Percentiles rank a stretch among this genome's conserved stretches.
Conservation (phyloP, 106 monocot species). For the Allium fistulosum region DNA sequence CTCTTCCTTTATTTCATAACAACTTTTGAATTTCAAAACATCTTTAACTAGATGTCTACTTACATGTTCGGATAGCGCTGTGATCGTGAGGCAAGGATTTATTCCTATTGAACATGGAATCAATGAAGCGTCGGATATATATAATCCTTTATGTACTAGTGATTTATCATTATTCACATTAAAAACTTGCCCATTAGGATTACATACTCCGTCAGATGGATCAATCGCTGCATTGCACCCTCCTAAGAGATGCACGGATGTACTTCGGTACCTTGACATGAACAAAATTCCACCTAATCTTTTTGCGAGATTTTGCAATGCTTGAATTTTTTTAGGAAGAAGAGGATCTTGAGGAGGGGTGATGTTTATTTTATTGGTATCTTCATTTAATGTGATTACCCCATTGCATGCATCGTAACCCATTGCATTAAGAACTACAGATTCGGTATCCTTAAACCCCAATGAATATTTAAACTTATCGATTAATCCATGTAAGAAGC, state of each 20-base stretch:
- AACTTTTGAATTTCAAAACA: conserved; percentile 14
- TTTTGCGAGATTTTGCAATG: conserved; percentile 25
- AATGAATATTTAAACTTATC: conserved; percentile 23
- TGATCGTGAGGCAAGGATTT: conserved; percentile 29
- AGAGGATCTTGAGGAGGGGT: conserved; percentile 21
- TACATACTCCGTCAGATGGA: conserved; percentile 23
- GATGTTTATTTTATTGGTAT: conserved; percentile 13
- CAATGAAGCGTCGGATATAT: conserved; percentile 30
- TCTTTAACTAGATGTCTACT: conserved; percentile 15
- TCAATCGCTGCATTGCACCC: conserved; percentile 30
- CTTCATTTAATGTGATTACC: conserved; percentile 24
- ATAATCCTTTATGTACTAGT: conserved; percentile 25
- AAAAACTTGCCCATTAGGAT: conserved; percentile 20
- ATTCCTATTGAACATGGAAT: conserved; percentile 35
- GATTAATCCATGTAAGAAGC: conserved; percentile 30
- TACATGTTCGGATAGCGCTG: conserved; percentile 17
- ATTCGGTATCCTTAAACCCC: conserved; percentile 15
- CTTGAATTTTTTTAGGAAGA: conserved; percentile 27
- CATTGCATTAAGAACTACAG: conserved; percentile 26
- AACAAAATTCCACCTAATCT: conserved; percentile 34
- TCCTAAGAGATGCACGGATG: conserved; percentile 33
- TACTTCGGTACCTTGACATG: conserved; percentile 32
- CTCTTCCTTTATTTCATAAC: neutral
- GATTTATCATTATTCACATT: neutral
- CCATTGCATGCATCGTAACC: conserved; percentile 23